These are phyloP conservation scores for Bolboschoenus planiculmis DNA, from an alignment of 176 grass and related monocot species.

Conservation along the genomic window DNA sequence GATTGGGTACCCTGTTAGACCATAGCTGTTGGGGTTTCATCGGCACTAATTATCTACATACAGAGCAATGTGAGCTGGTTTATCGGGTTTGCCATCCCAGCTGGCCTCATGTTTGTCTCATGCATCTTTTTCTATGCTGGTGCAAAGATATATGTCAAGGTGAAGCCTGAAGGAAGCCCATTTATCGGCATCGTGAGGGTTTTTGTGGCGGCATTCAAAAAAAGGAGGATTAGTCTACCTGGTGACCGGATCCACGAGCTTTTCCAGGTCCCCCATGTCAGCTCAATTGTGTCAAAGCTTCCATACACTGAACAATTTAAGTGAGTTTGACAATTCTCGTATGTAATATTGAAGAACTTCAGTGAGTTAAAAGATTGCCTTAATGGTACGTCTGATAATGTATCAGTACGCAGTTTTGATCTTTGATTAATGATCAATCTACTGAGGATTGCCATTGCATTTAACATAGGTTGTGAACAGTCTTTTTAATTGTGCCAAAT, in stretches of 20 bases:
- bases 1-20: conserved; percentile 75
- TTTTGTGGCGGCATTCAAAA: conserved; percentile 32
- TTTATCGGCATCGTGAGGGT: conserved; percentile 38
- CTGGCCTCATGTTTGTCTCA: conserved; percentile 44
- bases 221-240: conserved; percentile 7
- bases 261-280: conserved; percentile 40
- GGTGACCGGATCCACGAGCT: conserved; percentile 22
- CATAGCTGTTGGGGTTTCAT: conserved; percentile 44
- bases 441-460: not conserved
- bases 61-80: conserved; percentile 71
- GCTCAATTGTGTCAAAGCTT: conserved; percentile 41
- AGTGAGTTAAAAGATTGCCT: not conserved
- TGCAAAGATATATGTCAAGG: conserved; percentile 41
- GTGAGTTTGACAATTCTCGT: conserved; percentile 9
- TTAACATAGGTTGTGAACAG: not conserved
- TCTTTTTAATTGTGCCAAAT: too few relatives aligned
- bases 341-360: not conserved
- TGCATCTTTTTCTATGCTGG: conserved; percentile 61
- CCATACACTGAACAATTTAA: conserved; percentile 62
- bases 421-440: not conserved
- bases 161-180: conserved; percentile 51
- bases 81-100: conserved; percentile 51
- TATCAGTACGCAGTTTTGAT: not conserved
- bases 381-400: not conserved
- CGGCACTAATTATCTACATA: conserved; percentile 67